Evolutionary conservation across 2,329 filamentous ascomycete genomes (phyloP), one percentile per base, ranked within the genome.

Genomic region (Cadophora luteo-olivacea): DNA sequence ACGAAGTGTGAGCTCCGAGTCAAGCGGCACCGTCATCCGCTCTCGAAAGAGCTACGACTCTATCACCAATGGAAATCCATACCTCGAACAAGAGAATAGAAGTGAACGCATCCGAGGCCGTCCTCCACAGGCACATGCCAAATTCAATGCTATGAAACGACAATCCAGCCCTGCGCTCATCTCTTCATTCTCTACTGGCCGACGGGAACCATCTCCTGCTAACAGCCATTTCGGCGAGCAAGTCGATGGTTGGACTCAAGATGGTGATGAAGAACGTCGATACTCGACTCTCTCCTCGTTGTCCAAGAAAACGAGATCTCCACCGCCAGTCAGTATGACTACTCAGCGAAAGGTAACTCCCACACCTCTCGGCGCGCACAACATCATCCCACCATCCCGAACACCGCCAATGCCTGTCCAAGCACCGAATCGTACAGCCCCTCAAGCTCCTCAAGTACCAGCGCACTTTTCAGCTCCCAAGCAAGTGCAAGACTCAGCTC

Each of bases 21-120:
- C 69, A 11, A 54, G 60, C 24, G 38, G 49, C 22, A 52, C 61
- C 4, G 52, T 67, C 24, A n/a, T 69, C 38, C 64, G 52, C 38
- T 51, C 33, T 14, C 62, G 38, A 41, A 57, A 68, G 24, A 71
- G 66, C 29, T 74, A 73, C 55, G 70, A 72, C 9, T 72, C 66
- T 6, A 64, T 66, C 33, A 19, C 48, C 12, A 63, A 36, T 25
- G 36, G 41, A 8, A 65, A 65, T 24, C 48, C 68, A 7, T 57
- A 41, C 24, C 19, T 25, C 11, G 61, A 64, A 36, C 32, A 58
- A 36, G 58, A 54, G 11, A 36, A 8, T 16, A 55, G 24, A 48
- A 61, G 14, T 14, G 58, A 67, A 38, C 58, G 38, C 24, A 32
- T 19, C 48, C 51, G 36, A 33, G 57, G n/a, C 25, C 61, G 55